phyloP scores from a whole-genome alignment of 148 eudicot genomes.

The Rhododendron griersonianum region DNA sequence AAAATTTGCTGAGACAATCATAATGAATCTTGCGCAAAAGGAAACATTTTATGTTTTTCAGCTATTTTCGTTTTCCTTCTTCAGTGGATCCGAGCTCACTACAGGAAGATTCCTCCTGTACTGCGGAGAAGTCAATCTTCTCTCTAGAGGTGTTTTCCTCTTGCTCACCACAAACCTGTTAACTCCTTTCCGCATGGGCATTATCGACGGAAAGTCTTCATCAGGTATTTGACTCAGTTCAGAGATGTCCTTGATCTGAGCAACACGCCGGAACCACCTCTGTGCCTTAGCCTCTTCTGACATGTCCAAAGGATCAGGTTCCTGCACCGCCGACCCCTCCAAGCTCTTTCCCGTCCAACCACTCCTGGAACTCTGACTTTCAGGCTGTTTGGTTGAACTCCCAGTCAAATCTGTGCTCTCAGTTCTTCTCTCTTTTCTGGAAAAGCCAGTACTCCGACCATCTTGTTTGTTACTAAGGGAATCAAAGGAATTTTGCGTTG shows the following conservation, averaged over 20 bases:
- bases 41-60: constrained; percentile 9
- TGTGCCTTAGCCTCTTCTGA: constrained; percentile 97
- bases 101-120: constrained; percentile 63
- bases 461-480: constrained; percentile 5
- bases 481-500: constrained; percentile 6
- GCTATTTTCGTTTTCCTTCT: constrained; percentile 37
- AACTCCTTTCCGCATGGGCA: constrained; percentile 98
- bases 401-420: constrained; percentile 9
- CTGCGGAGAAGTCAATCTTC: constrained; percentile 80
- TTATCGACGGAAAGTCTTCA: constrained; percentile 93
- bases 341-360: constrained; percentile 70
- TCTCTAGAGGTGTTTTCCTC: constrained; percentile 90
- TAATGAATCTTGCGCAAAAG: neutral
- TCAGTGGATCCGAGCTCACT: constrained; percentile 44
- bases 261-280: constrained; percentile 85
- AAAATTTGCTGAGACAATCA: neutral
- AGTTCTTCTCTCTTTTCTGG: constrained; percentile 12
- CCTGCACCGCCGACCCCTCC: constrained; percentile 92
- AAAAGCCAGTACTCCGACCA: neutral
- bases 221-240: constrained; percentile 94
- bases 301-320: constrained; percentile 88
- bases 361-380: constrained; percentile 22
- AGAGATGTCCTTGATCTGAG: constrained; percentile 91
- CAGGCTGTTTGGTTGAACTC: constrained; percentile 8
- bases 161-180: constrained; percentile 96